A percentile compares a stretch with the other conserved stretches of the same genome.
Conservation (phyloP, 805 yeast genomes). For the Diddensiella transvaalensis region DNA sequence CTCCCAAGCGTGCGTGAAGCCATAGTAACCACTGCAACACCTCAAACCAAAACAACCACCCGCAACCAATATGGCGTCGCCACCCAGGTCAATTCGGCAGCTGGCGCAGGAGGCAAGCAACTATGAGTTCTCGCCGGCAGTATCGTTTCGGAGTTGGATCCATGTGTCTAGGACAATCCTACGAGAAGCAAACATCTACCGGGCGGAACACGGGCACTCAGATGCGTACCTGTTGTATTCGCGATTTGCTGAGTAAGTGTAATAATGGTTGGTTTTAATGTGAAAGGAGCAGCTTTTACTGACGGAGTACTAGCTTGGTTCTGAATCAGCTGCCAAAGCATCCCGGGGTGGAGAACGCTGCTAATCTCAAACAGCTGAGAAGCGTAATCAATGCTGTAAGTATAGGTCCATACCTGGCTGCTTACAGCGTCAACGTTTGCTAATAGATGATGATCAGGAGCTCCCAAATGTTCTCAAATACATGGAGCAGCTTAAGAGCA, state of each 20-base stretch:
- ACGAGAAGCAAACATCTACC: slow-evolving; percentile 44
- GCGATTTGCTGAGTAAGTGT: slow-evolving; percentile 50
- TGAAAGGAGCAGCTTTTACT: neutral
- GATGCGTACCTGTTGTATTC: slow-evolving; percentile 55
- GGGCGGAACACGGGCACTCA: slow-evolving; percentile 40
- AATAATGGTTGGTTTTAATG: neutral
- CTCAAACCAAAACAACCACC: too few relatives aligned
- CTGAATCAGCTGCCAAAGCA: slow-evolving; percentile 46
- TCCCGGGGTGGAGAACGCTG: slow-evolving; percentile 39
- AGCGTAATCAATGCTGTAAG: slow-evolving; percentile 21
- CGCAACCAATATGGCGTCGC: neutral
- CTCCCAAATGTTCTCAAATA: slow-evolving; percentile 27
- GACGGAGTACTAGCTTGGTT: slow-evolving; percentile 32
- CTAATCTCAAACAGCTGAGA: slow-evolving; percentile 20
- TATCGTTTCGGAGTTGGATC: slow-evolving; percentile 53
- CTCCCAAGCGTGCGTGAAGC: too few relatives aligned
- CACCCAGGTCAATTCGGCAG: slow-evolving; percentile 25
- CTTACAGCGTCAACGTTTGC: too few relatives aligned
- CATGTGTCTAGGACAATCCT: slow-evolving; percentile 47
- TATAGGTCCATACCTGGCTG: too few relatives aligned
- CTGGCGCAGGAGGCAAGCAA: slow-evolving; percentile 47
- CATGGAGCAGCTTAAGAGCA: slow-evolving; percentile 27
- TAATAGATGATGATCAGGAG: slow-evolving; percentile 8
- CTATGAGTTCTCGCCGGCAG: slow-evolving; percentile 49
- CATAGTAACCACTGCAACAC: too few relatives aligned